Percentiles rank a stretch among this genome's conserved stretches.
Evolutionary conservation across 2,329 filamentous ascomycete species (phyloP).

Genomic region (Fusarium ramigenum): DNA sequence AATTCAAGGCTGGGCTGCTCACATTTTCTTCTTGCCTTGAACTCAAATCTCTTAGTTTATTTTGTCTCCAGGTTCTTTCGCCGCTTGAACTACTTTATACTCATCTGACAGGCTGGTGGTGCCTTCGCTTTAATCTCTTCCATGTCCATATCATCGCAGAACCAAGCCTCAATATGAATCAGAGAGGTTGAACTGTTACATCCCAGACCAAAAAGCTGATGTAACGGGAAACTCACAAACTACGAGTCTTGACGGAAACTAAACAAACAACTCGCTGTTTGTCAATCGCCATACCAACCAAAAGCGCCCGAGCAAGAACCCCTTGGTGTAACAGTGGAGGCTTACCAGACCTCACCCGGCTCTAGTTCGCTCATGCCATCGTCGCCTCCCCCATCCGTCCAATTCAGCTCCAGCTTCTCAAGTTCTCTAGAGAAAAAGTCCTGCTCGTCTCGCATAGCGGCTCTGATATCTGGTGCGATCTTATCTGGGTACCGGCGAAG

Average conservation of each 20-base stretch:
- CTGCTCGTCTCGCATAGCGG: slow-evolving; percentile 74
- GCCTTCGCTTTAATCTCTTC: background rate
- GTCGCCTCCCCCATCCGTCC: slow-evolving; percentile 53
- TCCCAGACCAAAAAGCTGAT: background rate
- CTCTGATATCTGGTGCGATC: slow-evolving; percentile 69
- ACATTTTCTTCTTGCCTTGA: background rate
- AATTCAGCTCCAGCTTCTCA: slow-evolving; percentile 72
- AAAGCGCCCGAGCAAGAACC: background rate
- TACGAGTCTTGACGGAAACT: background rate
- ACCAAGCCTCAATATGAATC: background rate
- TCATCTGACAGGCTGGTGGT: too few relatives aligned
- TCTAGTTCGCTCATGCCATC: slow-evolving; percentile 49
- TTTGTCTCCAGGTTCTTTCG: background rate
- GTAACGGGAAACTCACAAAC: background rate
- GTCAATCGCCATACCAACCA: background rate
- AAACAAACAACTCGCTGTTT: background rate
- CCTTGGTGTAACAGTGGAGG: background rate
- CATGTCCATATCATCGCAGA: background rate
- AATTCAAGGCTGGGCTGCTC: background rate
- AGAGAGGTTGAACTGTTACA: background rate
- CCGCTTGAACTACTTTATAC: background rate
- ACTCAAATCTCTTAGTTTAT: background rate
- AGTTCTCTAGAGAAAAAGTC: slow-evolving; percentile 84
- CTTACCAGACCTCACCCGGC: slow-evolving; percentile 44
- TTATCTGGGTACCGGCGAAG: slow-evolving; percentile 82